Conservation (phyloP, 2,329 filamentous ascomycete genomes). For the Aspergillus arachidicola region DNA sequence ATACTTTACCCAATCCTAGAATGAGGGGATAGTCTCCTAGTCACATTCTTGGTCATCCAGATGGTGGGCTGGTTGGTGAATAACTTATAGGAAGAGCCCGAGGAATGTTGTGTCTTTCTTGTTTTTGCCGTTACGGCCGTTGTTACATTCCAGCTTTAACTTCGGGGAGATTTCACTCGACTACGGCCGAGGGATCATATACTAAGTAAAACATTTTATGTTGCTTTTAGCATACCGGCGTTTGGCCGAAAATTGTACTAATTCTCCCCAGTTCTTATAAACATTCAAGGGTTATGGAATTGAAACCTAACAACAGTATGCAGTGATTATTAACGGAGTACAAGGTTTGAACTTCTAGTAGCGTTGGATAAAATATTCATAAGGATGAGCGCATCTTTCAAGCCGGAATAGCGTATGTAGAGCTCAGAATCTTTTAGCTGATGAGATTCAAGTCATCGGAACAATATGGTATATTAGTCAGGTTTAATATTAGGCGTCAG, state of each 20-base stretch:
- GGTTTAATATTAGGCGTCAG: neutral
- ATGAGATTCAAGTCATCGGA: neutral
- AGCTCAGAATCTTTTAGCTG: neutral
- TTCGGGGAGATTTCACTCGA: neutral
- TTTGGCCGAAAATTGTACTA: neutral
- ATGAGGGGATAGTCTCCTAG: neutral
- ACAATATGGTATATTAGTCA: neutral
- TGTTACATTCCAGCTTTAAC: neutral
- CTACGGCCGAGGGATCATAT: neutral
- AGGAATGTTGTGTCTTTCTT: neutral
- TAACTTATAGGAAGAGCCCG: neutral
- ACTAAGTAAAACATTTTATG: neutral
- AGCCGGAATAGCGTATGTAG: neutral
- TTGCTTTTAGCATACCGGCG: neutral
- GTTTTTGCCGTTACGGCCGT: neutral
- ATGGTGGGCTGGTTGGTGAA: neutral
- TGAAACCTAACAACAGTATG: neutral
- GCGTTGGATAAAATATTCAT: too few relatives aligned
- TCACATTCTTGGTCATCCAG: neutral
- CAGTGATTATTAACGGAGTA: too few relatives aligned
- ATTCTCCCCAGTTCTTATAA: neutral
- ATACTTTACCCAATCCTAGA: neutral
- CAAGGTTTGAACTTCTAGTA: too few relatives aligned
- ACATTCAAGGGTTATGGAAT: neutral
- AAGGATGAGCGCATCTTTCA: too few relatives aligned